A percentile compares a stretch with the other conserved stretches of the same genome.
phyloP scores from a whole-genome alignment of 352 stramenopile species.

The Phytophthora agathidicida region DNA sequence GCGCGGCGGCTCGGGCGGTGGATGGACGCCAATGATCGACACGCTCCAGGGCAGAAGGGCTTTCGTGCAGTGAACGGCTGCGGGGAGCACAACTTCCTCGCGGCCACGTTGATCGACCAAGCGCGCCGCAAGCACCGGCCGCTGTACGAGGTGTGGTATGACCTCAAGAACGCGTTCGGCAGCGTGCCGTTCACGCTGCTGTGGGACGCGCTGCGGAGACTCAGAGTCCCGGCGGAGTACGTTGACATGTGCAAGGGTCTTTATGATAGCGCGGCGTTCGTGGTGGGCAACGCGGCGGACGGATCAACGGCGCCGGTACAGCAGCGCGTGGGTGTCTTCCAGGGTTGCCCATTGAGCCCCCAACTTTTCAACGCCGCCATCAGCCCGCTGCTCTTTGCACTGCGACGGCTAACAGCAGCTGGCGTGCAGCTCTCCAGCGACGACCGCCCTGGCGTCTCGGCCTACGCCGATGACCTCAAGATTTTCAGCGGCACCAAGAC shows the following conservation, averaged over 20 bases:
- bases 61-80: slow-evolving; percentile 26
- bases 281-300: slow-evolving; percentile 18
- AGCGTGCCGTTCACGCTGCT: slow-evolving; percentile 21
- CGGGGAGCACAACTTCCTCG: slow-evolving; percentile 38
- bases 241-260: slow-evolving; percentile 10
- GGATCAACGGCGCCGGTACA: slow-evolving; percentile 18
- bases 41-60: slow-evolving; percentile 19
- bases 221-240: slow-evolving; percentile 4
- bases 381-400: slow-evolving; percentile 14
- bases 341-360: slow-evolving; percentile 25
- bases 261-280: slow-evolving; percentile 14
- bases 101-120: slow-evolving; percentile 24
- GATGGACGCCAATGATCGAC: slow-evolving; percentile 21
- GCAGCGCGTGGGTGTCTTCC: slow-evolving; percentile 13
- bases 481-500: slow-evolving; percentile 20
- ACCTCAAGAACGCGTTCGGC: slow-evolving; percentile 29
- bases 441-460: neutral
- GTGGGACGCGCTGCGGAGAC: slow-evolving; percentile 11
- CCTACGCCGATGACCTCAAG: slow-evolving; percentile 30
- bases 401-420: neutral
- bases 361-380: slow-evolving; percentile 22
- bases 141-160: slow-evolving; percentile 35
- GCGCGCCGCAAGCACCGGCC: slow-evolving; percentile 9
- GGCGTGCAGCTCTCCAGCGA: neutral
- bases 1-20: slow-evolving; percentile 14